Percentiles rank a stretch among this genome's conserved stretches.
Conservation (phyloP, 495 filamentous ascomycete genomes). For the Copromyces sp. region DNA sequence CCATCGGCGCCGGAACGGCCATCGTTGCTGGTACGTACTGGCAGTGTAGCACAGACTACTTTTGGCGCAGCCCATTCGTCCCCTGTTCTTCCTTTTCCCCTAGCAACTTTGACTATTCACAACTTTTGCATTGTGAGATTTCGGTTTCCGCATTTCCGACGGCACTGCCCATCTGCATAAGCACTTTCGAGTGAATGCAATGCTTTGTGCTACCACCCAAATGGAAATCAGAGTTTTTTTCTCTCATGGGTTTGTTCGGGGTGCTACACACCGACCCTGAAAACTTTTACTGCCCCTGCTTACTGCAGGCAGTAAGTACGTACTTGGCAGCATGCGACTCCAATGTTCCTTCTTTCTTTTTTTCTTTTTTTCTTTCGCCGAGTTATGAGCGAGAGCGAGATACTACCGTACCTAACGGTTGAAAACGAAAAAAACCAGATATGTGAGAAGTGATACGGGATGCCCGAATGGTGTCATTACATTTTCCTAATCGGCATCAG, state of each 20-base stretch:
- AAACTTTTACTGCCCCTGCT: not conserved
- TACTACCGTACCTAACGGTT: not conserved
- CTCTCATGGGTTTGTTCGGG: not conserved
- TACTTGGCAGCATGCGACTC: not conserved
- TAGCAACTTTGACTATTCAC: not conserved
- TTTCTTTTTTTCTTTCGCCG: not conserved
- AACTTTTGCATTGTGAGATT: not conserved
- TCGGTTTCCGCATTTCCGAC: not conserved
- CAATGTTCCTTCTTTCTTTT: no score
- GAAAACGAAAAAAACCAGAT: not conserved
- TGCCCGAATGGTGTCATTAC: not conserved
- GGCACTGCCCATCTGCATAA: not conserved
- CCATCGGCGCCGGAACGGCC: not conserved
- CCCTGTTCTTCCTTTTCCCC: no score
- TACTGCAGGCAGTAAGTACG: not conserved
- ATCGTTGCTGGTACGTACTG: not conserved
- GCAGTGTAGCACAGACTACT: not conserved
- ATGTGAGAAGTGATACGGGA: not conserved
- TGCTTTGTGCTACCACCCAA: not conserved
- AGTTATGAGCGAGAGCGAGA: conserved; percentile 1
- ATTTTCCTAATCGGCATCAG: not conserved
- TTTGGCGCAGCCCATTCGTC: not conserved
- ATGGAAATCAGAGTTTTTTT: not conserved
- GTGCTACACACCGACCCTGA: not conserved
- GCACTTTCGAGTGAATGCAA: not conserved